phyloP scores from a whole-genome alignment of 306 rosid genomes.

The Canavalia gladiata region DNA sequence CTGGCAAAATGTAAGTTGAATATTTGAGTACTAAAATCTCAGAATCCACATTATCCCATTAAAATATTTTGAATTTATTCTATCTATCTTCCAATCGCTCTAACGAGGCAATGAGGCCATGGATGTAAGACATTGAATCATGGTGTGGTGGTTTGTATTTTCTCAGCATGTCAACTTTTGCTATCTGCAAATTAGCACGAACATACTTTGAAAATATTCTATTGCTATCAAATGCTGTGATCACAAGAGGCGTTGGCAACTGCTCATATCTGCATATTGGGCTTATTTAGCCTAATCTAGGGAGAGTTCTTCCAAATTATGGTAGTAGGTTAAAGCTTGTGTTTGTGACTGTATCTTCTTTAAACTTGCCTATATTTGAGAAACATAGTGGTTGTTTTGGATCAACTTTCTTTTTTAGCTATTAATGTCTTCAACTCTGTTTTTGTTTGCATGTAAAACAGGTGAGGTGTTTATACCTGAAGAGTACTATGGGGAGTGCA shows the following conservation, averaged over 20 bases:
- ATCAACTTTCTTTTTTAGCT: neutral
- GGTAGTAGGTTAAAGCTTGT: too few relatives aligned
- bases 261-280: too few relatives aligned
- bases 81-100: neutral
- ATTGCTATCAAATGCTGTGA: neutral
- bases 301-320: too few relatives aligned
- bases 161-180: neutral
- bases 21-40: neutral
- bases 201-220: neutral
- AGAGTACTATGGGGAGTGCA: conserved; percentile 1
- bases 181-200: neutral
- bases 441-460: neutral
- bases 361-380: neutral
- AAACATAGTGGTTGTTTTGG: neutral
- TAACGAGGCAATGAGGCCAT: neutral
- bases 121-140: neutral
- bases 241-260: neutral
- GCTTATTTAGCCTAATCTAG: too few relatives aligned
- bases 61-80: neutral
- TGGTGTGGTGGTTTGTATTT: neutral
- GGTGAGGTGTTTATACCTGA: conserved; percentile 12
- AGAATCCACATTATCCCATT: neutral
- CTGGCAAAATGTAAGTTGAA: neutral
- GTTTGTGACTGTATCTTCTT: neutral
- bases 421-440: neutral